A percentile compares a stretch with the other conserved stretches of the same genome.
These are phyloP conservation scores for Hortiboletus campestris DNA, from an alignment of 768 basidiomycete species.

Conservation along the genomic window DNA sequence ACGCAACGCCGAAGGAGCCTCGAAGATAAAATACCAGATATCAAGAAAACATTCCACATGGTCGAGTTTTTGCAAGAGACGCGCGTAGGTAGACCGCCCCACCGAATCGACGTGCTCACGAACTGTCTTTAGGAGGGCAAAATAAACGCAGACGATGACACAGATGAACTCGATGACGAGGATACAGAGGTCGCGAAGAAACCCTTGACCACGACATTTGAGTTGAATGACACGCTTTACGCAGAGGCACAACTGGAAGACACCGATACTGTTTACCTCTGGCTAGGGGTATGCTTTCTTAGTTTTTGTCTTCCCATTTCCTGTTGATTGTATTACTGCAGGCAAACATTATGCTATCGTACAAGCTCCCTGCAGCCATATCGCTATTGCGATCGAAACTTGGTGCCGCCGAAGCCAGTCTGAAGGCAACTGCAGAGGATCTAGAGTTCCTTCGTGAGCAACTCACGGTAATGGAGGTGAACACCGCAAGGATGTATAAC, in stretches of 20 bases:
- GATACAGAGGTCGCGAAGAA: constrained; percentile 40
- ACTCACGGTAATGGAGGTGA: constrained; percentile 93
- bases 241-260: constrained; percentile 88
- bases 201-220: constrained; percentile 81
- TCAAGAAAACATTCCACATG: constrained; percentile 88
- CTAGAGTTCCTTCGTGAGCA: constrained; percentile 93
- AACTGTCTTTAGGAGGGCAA: constrained; percentile 55
- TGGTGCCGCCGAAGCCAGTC: constrained; percentile 58
- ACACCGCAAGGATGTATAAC: constrained; percentile 94
- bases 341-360: constrained; percentile 98
- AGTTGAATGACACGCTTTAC: constrained; percentile 93
- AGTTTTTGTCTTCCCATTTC: neutral
- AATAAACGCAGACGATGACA: constrained; percentile 32
- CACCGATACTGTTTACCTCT: constrained; percentile 86
- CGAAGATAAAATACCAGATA: constrained; percentile 95
- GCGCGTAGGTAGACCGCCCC: constrained; percentile 46
- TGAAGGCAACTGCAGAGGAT: constrained; percentile 77
- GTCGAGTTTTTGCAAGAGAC: constrained; percentile 76
- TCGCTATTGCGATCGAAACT: constrained; percentile 75
- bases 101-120: neutral
- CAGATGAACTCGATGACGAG: constrained; percentile 57
- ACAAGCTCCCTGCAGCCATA: constrained; percentile 78
- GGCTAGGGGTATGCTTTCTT: constrained; percentile 80
- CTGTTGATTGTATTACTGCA: constrained; percentile 29
- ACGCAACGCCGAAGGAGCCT: constrained; percentile 74